Evolutionary conservation across 306 rosid genomes (phyloP), one percentile per base, ranked within the genome.

Genomic region (Dalbergia cochinchinensis): DNA sequence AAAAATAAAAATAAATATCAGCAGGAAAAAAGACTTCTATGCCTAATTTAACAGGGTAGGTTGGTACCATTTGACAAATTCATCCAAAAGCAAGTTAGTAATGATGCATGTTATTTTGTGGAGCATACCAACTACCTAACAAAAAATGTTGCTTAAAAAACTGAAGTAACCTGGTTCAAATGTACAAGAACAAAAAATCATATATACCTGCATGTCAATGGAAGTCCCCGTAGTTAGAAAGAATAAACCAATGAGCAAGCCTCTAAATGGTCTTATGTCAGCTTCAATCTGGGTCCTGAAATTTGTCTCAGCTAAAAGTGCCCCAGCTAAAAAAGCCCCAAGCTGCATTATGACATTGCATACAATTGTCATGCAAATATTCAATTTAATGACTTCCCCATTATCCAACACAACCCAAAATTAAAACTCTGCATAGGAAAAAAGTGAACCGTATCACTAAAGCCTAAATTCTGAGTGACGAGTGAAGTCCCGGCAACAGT

Each of bases 241-340:
- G 85, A 96, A 96, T 80, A 96, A 86, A 55, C 99, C 99, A 12
- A 96, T 97, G 60, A 96, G 96, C 85, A 96, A 87, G 82, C 99
- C 99, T 88, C 98, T 89, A 82, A 96, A 96, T 22, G 99, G 99
- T 86, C 97, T 88, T 85, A 96, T 96, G 87, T 96, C 98, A 69
- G 99, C 99, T 91, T 96, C 99, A 90, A 96, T 96, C 86, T 96
- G 99, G 41, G 98, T 96, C 88, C 99, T 87, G 84, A 93, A 95
- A 83, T 96, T 96, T 63, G 99, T 96, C 90, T 96, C 99, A 15
- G 99, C 99, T 79, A 96, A 88, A 73, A 96, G 72, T 47, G 99
- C 99, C 85, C 99, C 99, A 48, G 96, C 99, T 87, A 96, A 88
- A 89, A 95, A 96, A 57, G 99, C 99, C 83, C 99, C 99, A 74